These are phyloP conservation scores for Silene coronaria DNA, from an alignment of 179 eudicot genomes.

Conservation along the genomic window DNA sequence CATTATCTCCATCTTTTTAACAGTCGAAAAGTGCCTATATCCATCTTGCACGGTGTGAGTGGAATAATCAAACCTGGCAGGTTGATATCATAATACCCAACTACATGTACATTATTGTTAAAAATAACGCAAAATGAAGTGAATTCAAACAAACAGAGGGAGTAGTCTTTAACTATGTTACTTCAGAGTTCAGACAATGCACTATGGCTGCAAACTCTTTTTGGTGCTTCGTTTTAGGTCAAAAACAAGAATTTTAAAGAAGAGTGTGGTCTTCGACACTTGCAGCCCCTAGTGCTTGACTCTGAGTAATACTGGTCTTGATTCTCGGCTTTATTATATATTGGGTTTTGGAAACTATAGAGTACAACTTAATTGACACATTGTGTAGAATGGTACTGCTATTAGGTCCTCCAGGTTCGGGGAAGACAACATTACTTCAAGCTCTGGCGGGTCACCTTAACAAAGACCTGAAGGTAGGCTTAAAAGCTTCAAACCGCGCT, in stretches of 20 bases:
- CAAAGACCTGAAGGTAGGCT: slow-evolving; percentile 26
- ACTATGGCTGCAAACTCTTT: too few species aligned
- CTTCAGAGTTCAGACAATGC: neutral
- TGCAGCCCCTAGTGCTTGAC: too few species aligned
- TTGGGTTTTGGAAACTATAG: too few species aligned
- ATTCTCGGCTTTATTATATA: too few species aligned
- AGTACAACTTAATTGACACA: neutral
- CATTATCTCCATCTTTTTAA: neutral
- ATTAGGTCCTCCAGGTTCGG: slow-evolving; percentile 59
- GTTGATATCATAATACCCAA: neutral
- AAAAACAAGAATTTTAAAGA: too few species aligned
- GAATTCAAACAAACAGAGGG: too few species aligned
- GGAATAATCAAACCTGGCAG: slow-evolving; percentile 7
- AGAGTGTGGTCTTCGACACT: too few species aligned
- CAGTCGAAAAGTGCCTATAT: slow-evolving; percentile 2
- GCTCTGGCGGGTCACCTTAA: slow-evolving; percentile 56
- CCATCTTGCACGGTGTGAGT: neutral
- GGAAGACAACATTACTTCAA: slow-evolving; percentile 52
- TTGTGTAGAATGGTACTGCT: slow-evolving; percentile 29
- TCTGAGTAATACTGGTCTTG: too few species aligned
- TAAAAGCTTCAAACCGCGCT: neutral
- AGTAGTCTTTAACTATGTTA: neutral
- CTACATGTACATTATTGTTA: too few species aligned
- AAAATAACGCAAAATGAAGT: too few species aligned
- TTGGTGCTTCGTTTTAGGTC: too few species aligned